Evolutionary conservation across 768 basidiomycete species (phyloP).

Genomic region (Lanmaoa rubissima): DNA sequence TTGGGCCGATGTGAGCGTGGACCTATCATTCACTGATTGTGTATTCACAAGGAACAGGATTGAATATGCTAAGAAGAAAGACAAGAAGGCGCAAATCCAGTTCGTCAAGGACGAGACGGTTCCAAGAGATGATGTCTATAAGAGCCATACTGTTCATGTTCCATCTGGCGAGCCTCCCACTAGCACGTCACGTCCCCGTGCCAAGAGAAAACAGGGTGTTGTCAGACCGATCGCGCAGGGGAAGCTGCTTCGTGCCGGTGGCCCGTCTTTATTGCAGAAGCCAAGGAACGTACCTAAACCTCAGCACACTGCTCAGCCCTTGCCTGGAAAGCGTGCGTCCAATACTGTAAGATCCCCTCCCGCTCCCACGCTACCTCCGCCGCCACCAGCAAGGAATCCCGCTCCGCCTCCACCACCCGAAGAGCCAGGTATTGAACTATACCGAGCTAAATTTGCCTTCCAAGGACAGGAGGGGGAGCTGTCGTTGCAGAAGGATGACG

Average conservation of each 20-base stretch:
- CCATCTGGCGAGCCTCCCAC: constrained; percentile 81
- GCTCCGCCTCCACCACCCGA: constrained; percentile 55
- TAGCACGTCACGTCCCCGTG: constrained; percentile 80
- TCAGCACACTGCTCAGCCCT: constrained; percentile 48
- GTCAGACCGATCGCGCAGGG: constrained; percentile 84
- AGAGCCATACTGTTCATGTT: constrained; percentile 89
- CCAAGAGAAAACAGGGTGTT: constrained; percentile 84
- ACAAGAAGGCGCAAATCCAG: constrained; percentile 85
- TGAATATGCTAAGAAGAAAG: constrained; percentile 95
- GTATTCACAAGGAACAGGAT: constrained; percentile 49
- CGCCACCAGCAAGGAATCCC: constrained; percentile 40
- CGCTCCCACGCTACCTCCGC: constrained; percentile 32
- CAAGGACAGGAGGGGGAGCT: constrained; percentile 92
- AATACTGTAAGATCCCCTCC: constrained; percentile 25
- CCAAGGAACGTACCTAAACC: constrained; percentile 36
- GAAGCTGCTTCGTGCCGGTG: constrained; percentile 74
- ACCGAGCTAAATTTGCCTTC: constrained; percentile 91
- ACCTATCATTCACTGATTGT: background rate
- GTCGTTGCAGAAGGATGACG: constrained; percentile 83
- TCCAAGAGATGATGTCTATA: constrained; percentile 78
- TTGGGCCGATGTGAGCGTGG: constrained; percentile 70
- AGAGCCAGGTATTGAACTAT: constrained; percentile 69
- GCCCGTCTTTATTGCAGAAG: constrained; percentile 59
- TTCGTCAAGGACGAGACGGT: constrained; percentile 88
- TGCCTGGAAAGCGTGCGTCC: constrained; percentile 56